Evolutionary conservation across 2,329 filamentous ascomycete genomes (phyloP), one percentile per base, ranked within the genome.

Genomic region (Penicillium sp.): DNA sequence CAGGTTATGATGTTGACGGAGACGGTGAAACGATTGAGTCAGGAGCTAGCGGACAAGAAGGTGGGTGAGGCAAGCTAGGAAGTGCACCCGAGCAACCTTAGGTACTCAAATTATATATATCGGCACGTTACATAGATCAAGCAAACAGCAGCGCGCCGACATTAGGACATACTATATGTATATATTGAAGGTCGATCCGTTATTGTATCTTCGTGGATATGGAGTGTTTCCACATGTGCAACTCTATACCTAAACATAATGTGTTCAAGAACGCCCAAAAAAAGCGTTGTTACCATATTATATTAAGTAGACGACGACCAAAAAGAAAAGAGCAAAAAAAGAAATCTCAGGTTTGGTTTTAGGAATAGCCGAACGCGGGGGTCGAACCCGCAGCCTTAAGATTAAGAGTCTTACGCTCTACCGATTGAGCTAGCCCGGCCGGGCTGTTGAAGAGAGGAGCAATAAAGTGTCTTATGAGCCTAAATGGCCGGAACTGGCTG

Each of bases 1-100:
- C 67, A 75, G 54, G 75, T 93, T 26, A 75, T 83, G 28, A 79
- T 78, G 63, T 75, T 85, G 42, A 81, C 86, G 65, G 63, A 66
- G 48, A 75, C 88, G 45, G 76, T 89, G 24, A 80, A 78, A 64
- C 75, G 76, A 7, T 77, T 89, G 71, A 56, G 48, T 1, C 60
- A 65, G 43, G 59, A 64, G 34, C 62, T 52, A 10, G 17, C 17
- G 31, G 12, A 41, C 45, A 44, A 39, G 24, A 42, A 33, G 29
- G 34, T 7, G 32, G 46, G 48, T 41, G 48, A 19, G 19, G n/a
- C 22, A 31, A 40, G 19, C 15, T 31, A 46, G 34, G 9, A 31
- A 31, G 29, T 28, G 19, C 6, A 22, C 4, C 9, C 8, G 22
- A 7, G 22, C 13, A n/a, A 39, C 17, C 17, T 19, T 19, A 19